Evolutionary conservation across 192 early-diverging fungal species (phyloP).

Genomic region (Coemansia sp.): DNA sequence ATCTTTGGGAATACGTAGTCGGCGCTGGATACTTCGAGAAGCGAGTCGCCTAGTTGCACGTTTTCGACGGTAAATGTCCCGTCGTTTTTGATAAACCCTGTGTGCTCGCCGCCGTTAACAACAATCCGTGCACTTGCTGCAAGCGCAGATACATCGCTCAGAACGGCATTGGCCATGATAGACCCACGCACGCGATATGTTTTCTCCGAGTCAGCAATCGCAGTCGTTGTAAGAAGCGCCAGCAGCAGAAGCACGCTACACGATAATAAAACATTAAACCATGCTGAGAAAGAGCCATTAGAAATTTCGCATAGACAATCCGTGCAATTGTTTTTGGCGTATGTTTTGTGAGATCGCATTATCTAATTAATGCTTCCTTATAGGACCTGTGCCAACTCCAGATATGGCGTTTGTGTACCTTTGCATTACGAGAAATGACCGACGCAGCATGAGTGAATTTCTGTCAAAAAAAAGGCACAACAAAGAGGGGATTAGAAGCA

Average conservation of each 20-base stretch:
- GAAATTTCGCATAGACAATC: no score
- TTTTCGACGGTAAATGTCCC: conserved; percentile 48
- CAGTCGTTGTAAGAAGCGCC: conserved; percentile 11
- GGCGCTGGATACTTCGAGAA: conserved; percentile 43
- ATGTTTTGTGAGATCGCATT: not conserved
- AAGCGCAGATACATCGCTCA: conserved; percentile 29
- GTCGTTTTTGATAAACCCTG: conserved; percentile 42
- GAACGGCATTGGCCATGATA: conserved; percentile 31
- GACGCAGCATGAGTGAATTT: conserved; percentile 17
- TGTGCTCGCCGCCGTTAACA: conserved; percentile 50
- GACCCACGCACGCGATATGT: conserved; percentile 51
- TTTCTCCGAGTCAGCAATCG: conserved; percentile 18
- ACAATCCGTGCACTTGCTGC: conserved; percentile 24
- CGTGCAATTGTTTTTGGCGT: no score
- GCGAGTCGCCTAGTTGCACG: conserved; percentile 44
- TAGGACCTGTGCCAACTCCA: not conserved
- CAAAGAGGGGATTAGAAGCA: not conserved
- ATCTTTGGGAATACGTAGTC: conserved; percentile 55
- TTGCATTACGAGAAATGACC: conserved; percentile 30
- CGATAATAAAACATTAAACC: not conserved
- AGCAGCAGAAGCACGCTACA: conserved; percentile 16
- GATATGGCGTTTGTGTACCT: conserved; percentile 19
- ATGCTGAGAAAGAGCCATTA: no score
- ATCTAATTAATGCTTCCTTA: not conserved
- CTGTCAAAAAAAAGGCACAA: not conserved